phyloP scores from a whole-genome alignment of 768 basidiomycete species.

The Auricularia sp. region DNA sequence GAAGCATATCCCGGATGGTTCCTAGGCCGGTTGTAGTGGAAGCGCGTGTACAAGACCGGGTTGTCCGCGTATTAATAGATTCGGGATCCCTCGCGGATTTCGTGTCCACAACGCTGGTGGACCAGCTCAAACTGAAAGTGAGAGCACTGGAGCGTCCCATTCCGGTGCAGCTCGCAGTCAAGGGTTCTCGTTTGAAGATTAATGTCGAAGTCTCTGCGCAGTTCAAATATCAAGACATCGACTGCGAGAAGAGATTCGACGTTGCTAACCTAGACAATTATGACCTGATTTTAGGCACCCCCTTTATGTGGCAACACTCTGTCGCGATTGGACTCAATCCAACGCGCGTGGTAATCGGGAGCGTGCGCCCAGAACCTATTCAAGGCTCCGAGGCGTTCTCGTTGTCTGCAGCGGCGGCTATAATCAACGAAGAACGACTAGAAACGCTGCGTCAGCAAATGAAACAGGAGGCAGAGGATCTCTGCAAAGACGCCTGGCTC shows the following conservation, averaged over 20 bases:
- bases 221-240: slow-evolving; percentile 6
- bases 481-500: slow-evolving; percentile 9
- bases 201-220: neutral
- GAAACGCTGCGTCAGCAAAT: neutral
- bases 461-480: neutral
- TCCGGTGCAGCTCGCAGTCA: slow-evolving; percentile 8
- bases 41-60: slow-evolving; percentile 2
- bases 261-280: slow-evolving; percentile 28
- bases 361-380: neutral
- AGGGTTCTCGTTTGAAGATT: slow-evolving; percentile 6
- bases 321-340: slow-evolving; percentile 18
- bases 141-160: slow-evolving; percentile 4
- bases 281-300: slow-evolving; percentile 26
- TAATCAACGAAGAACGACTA: neutral
- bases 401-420: neutral
- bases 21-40: slow-evolving; percentile 4
- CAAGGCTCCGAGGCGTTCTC: neutral
- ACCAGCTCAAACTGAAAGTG: slow-evolving; percentile 3
- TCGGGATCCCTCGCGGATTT: slow-evolving; percentile 9
- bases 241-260: slow-evolving; percentile 13
- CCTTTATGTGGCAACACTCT: slow-evolving; percentile 24
- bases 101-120: slow-evolving; percentile 7
- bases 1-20: slow-evolving; percentile 2
- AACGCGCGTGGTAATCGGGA: neutral
- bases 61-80: slow-evolving; percentile 3